These are phyloP conservation scores for Physcomitrellopsis africana DNA, from an alignment of 225 moss, liverwort and hornwort genomes.

Conservation along the genomic window DNA sequence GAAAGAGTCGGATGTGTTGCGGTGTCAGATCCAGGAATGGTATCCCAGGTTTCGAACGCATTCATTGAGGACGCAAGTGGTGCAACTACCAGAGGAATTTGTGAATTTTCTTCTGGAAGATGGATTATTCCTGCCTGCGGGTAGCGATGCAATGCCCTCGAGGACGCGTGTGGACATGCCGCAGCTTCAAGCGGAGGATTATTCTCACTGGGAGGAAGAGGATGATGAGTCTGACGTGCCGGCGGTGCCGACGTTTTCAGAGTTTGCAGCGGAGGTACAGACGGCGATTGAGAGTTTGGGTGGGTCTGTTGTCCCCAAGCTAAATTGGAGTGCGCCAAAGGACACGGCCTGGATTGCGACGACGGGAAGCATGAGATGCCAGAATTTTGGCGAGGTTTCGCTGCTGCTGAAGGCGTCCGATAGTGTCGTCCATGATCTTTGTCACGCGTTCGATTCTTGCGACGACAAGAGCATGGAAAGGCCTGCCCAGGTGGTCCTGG, in stretches of 20 bases:
- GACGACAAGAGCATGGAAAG: conserved; percentile 66
- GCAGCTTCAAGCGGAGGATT: conserved; percentile 85
- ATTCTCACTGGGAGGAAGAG: conserved; percentile 85
- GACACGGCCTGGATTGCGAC: conserved; percentile 90
- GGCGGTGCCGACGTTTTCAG: conserved; percentile 63
- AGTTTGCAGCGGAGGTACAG: conserved; percentile 63
- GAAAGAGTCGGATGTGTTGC: conserved; percentile 71
- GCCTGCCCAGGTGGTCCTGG: conserved; percentile 67
- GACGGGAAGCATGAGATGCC: conserved; percentile 74
- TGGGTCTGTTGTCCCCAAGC: conserved; percentile 87
- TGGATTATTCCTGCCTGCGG: conserved; percentile 73
- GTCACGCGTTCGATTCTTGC: conserved; percentile 85
- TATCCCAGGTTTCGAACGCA: conserved; percentile 74
- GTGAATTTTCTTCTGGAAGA: conserved; percentile 82
- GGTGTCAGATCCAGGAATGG: conserved; percentile 95
- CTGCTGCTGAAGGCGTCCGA: conserved; percentile 90
- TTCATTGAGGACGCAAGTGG: conserved; percentile 64
- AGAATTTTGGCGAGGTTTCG: conserved; percentile 74
- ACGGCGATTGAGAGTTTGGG: conserved; percentile 63
- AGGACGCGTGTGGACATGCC: conserved; percentile 72
- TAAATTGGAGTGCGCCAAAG: conserved; percentile 97
- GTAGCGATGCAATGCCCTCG: conserved; percentile 82
- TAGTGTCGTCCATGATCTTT: conserved; percentile 75
- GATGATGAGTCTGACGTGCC: conserved; percentile 60
- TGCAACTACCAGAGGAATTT: conserved; percentile 73